Evolutionary conservation across 2,329 filamentous ascomycete genomes (phyloP), one percentile per base, ranked within the genome.

Genomic region (Penicillium sp.): DNA sequence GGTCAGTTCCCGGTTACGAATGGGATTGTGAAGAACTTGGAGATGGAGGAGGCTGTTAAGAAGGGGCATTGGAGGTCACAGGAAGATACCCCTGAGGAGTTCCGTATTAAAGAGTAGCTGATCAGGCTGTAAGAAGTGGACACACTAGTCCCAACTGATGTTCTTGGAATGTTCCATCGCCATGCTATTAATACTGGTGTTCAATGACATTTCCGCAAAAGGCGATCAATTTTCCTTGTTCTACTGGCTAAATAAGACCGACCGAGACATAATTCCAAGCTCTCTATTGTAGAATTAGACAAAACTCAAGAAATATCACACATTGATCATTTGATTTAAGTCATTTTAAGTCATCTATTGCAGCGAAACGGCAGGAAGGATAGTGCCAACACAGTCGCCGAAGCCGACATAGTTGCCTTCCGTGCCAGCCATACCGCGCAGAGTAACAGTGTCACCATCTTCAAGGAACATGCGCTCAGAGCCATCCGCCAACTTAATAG

Each of bases 401-500:
- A 91, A 91, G 0, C 87, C 87, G 24, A 93, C 83, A 45, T 83
- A 72, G n/a, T 71, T 76, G 3, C 81, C 80, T 28, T 83, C 79
- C 48, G 81, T 76, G 4, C 83, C 84, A 59, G 80, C 84, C 7
- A 78, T 76, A 1, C 87, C 87, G 1, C 77, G 76, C 34, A 91
- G 75, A 1, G 77, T 76, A 12, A 89, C 65, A 2, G 80, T 81
- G 62, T 93, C 87, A 0, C 85, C 86, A 59, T 91, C 86, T 59
- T 86, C 76, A 31, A 91, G 66, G 66, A 88, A 91, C 45, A 74
- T 78, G 45, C 87, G 77, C 63, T 84, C 78, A 49, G 84, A 83
- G 6, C 83, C 84, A 4, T 79, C 79, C 0, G 74, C 73, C 17
- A 90, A 67, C 58, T 76, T 74, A 22, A 90, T 72, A 0, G 78